Percentiles rank a stretch among this genome's conserved stretches.
Evolutionary conservation across 2,329 filamentous ascomycete genomes (phyloP).

Genomic region (Stromatinia cepivora): DNA sequence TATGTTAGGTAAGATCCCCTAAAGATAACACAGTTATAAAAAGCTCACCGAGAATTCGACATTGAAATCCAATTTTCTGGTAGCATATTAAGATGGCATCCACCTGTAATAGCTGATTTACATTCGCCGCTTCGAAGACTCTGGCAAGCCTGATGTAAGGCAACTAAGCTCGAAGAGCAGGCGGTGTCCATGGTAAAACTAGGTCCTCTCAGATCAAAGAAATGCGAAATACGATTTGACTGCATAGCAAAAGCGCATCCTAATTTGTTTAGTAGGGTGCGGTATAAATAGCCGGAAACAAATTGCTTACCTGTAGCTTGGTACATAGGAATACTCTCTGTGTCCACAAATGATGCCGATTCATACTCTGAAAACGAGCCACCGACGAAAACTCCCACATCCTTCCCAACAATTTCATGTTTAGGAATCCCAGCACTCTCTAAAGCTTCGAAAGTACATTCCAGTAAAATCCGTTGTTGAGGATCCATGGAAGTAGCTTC

Average conservation of each 20-base stretch:
- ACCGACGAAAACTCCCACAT: slow-evolving; percentile 31
- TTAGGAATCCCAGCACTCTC: slow-evolving; percentile 34
- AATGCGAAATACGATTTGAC: slow-evolving; percentile 46
- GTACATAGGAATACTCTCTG: slow-evolving; percentile 52
- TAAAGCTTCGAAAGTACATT: slow-evolving; percentile 38
- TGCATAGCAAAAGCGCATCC: slow-evolving; percentile 43
- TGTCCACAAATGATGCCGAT: slow-evolving; percentile 42
- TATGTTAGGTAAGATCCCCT: slow-evolving; percentile 47
- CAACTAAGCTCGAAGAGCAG: slow-evolving; percentile 48
- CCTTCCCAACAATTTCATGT: slow-evolving; percentile 27
- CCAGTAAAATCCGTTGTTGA: slow-evolving; percentile 37
- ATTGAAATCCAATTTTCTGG: slow-evolving; percentile 34
- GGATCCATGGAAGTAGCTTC: slow-evolving; percentile 40
- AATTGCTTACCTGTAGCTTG: slow-evolving; percentile 49
- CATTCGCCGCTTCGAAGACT: slow-evolving; percentile 46
- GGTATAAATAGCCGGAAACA: too few relatives aligned
- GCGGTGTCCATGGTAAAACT: slow-evolving; percentile 49
- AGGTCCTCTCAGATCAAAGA: slow-evolving; percentile 45
- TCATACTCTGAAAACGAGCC: slow-evolving; percentile 26
- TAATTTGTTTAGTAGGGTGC: slow-evolving; percentile 30
- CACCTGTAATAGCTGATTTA: slow-evolving; percentile 36
- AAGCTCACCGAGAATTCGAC: slow-evolving; percentile 35
- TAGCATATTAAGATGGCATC: slow-evolving; percentile 30
- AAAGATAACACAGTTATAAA: neutral
- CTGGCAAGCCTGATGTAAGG: slow-evolving; percentile 47